Percentiles rank a stretch among this genome's conserved stretches.
Evolutionary conservation across 768 basidiomycete species (phyloP).

Genomic region (Rhodocollybia butyracea): DNA sequence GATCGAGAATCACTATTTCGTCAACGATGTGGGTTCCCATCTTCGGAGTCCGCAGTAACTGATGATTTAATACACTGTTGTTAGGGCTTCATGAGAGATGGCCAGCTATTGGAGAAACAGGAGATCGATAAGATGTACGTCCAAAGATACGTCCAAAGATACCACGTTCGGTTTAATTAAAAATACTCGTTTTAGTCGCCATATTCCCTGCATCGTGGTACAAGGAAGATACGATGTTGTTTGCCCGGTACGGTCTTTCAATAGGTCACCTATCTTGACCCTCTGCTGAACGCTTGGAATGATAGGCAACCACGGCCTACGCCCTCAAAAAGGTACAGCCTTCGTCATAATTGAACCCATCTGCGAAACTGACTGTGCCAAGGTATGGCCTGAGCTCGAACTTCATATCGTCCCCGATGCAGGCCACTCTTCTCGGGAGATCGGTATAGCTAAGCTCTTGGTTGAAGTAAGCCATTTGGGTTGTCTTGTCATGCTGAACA

Average conservation of each 20-base stretch:
- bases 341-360: neutral
- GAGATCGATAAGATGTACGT: conserved; percentile 85
- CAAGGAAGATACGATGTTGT: conserved; percentile 90
- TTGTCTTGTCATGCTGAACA: neutral
- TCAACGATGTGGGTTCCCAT: conserved; percentile 54
- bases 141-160: neutral
- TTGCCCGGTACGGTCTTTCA: conserved; percentile 61
- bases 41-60: too few relatives aligned
- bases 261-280: neutral
- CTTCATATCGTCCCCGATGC: conserved; percentile 80
- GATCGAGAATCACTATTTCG: conserved; percentile 90
- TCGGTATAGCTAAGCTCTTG: conserved; percentile 63
- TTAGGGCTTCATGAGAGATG: conserved; percentile 84
- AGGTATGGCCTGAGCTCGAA: conserved; percentile 77
- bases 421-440: conserved; percentile 81
- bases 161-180: neutral
- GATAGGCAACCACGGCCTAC: conserved; percentile 74
- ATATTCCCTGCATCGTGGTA: conserved; percentile 79
- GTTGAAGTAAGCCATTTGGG: conserved; percentile 51
- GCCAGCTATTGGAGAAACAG: conserved; percentile 80
- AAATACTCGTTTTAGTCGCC: conserved; percentile 51
- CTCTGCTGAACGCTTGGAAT: neutral
- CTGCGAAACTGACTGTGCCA: neutral
- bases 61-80: too few relatives aligned
- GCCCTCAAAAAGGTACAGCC: conserved; percentile 62